Evolutionary conservation across 208 protist species (phyloP), one percentile per base, ranked within the genome.

Genomic region (Acanthamoeba sp.): DNA sequence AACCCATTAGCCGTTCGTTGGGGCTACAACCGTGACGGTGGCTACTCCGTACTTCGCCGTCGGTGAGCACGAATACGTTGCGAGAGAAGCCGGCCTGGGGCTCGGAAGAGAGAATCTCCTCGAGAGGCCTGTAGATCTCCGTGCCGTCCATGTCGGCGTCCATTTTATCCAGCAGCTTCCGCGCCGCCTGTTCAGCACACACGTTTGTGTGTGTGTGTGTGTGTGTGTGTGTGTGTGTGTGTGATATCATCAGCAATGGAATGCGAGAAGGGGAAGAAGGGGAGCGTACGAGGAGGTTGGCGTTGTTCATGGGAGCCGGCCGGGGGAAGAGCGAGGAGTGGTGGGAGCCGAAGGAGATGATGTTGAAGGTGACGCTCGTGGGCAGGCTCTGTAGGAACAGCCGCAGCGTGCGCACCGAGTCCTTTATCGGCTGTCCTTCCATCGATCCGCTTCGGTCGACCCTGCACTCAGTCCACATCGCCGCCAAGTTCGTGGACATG

Each of bases 301-400:
- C n/a, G 36, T 64, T 62, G 22, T 29, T 88, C 32, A 88, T 45
- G 10, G 36, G 50, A 9, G 22, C 40, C 18, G 50, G 50, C 45
- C 10, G 2, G 14, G 50, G 50, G 40, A 88, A 88, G 50, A 88
- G 50, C 20, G 42, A 88, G 24, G n/a, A 62, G 32, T 32, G 32
- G 1, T 9, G 7, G 10, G n/a, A 32, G 36, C 40, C 40, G 22
- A 88, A 88, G 80, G 80, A 52, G n/a, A 62, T 29, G 36, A 52
- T 62, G 20, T 88, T 88, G 50, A 88, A 88, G 45, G 24, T 34
- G 36, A 62, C 50, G 20, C 45, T 62, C 10, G 50, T 64, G 40
- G 80, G 80, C 40, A 88, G 24, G 48, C 80, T 88, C 50, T 88
- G 80, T 1, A 88, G 80, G 50, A 88, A 88, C 42, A 88, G 48